Percentiles rank a stretch among this genome's conserved stretches.
phyloP scores from a whole-genome alignment of 495 filamentous ascomycete genomes.

The Platismatia glauca region DNA sequence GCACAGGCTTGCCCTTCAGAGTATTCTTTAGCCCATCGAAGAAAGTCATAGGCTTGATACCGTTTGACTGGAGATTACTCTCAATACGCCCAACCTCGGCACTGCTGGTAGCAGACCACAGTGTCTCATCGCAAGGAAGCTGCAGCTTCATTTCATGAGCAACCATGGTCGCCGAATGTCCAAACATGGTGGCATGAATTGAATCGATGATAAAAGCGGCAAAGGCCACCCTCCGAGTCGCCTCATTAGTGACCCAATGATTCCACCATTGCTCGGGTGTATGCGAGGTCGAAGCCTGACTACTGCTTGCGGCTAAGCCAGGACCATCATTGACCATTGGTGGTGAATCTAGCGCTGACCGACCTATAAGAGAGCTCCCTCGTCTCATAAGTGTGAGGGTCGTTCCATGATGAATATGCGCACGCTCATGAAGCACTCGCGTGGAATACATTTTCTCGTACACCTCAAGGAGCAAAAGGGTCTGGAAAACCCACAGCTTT shows the following conservation, averaged over 20 bases:
- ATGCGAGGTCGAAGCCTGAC: slow-evolving; percentile 50
- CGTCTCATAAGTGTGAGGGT: slow-evolving; percentile 92
- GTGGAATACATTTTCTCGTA: slow-evolving; percentile 98
- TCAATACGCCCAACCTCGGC: slow-evolving; percentile 85
- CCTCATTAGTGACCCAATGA: slow-evolving; percentile 92
- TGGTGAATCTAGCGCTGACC: slow-evolving; percentile 77
- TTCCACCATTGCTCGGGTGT: slow-evolving; percentile 90
- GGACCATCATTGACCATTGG: slow-evolving; percentile 59
- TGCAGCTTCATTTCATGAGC: slow-evolving; percentile 91
- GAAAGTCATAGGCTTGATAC: slow-evolving; percentile 79
- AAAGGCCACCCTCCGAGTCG: slow-evolving; percentile 83
- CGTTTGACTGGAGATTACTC: slow-evolving; percentile 68
- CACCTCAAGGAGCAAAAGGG: slow-evolving; percentile 77
- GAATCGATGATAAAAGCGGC: slow-evolving; percentile 94
- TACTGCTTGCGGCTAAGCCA: slow-evolving; percentile 40
- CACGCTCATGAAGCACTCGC: slow-evolving; percentile 81
- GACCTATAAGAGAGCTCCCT: slow-evolving; percentile 85
- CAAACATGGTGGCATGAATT: slow-evolving; percentile 96
- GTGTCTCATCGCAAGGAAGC: slow-evolving; percentile 83
- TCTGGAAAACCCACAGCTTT: slow-evolving; percentile 96
- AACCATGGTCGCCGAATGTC: slow-evolving; percentile 94
- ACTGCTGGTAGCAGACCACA: slow-evolving; percentile 88
- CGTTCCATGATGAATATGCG: slow-evolving; percentile 94
- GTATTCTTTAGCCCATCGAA: slow-evolving; percentile 87
- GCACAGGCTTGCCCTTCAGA: slow-evolving; percentile 74